Percentiles rank a stretch among this genome's conserved stretches.
Evolutionary conservation across 2,329 filamentous ascomycete species (phyloP).

Genomic region (Neoascochyta sp.): DNA sequence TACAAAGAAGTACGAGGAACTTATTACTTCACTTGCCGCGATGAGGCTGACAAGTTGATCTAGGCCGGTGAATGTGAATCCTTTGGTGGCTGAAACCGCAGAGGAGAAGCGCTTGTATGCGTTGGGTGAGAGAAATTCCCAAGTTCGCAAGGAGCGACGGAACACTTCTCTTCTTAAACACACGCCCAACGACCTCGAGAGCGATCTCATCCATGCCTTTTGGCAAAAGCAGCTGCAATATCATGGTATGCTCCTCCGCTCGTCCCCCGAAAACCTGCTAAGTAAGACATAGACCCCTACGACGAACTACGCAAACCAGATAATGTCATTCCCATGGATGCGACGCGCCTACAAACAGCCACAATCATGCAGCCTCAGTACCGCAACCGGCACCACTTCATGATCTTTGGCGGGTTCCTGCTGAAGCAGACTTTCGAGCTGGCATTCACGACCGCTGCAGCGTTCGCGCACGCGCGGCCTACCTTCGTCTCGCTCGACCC

Average conservation of each 20-base stretch:
- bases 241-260: slow-evolving; percentile 44
- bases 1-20: slow-evolving; percentile 55
- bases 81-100: slow-evolving; percentile 58
- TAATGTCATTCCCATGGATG: slow-evolving; percentile 61
- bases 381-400: slow-evolving; percentile 67
- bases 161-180: slow-evolving; percentile 60
- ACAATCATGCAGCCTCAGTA: slow-evolving; percentile 74
- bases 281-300: slow-evolving; percentile 48
- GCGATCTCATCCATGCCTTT: slow-evolving; percentile 67
- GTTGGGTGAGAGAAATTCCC: slow-evolving; percentile 62
- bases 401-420: slow-evolving; percentile 75
- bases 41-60: neutral
- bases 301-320: slow-evolving; percentile 52
- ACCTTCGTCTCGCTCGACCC: slow-evolving; percentile 71
- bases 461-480: slow-evolving; percentile 65
- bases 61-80: slow-evolving; percentile 59
- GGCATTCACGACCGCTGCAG: slow-evolving; percentile 70
- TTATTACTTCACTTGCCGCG: no score
- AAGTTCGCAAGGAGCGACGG: slow-evolving; percentile 61
- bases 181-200: slow-evolving; percentile 68
- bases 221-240: slow-evolving; percentile 67
- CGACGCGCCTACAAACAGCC: slow-evolving; percentile 61
- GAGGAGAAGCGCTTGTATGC: slow-evolving; percentile 63
- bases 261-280: neutral
- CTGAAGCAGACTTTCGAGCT: slow-evolving; percentile 73